Evolutionary conservation across 148 eudicot species (phyloP).

Genomic region (Cornus suecica): DNA sequence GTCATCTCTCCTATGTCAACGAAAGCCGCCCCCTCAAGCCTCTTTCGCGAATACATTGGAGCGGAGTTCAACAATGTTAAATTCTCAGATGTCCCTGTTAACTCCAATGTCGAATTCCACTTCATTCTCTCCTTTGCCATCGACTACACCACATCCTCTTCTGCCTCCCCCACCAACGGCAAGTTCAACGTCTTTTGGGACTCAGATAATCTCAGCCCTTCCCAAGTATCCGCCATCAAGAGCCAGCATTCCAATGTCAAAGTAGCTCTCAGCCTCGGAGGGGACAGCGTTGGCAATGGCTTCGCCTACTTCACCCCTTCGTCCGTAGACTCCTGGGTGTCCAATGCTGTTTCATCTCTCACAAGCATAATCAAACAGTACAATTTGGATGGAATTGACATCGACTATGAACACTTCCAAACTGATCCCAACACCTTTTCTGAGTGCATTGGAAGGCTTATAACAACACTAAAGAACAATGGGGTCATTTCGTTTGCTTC

Average conservation of each 20-base stretch:
- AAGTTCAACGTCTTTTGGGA: constrained; percentile 29
- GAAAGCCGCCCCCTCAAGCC: neutral
- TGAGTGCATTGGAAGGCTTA: constrained; percentile 27
- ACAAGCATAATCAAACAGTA: constrained; percentile 23
- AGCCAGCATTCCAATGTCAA: constrained; percentile 21
- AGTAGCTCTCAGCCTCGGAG: constrained; percentile 31
- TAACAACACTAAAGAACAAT: constrained; percentile 16
- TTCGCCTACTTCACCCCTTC: constrained; percentile 15
- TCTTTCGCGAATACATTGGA: constrained; percentile 26
- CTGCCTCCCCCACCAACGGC: constrained; percentile 30
- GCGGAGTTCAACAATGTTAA: constrained; percentile 14
- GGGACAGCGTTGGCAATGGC: constrained; percentile 20
- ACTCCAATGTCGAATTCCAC: constrained; percentile 21
- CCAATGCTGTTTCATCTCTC: constrained; percentile 29
- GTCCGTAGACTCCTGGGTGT: constrained; percentile 24
- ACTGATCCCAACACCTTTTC: constrained; percentile 20
- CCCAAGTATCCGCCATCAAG: constrained; percentile 21
- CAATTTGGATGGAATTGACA: constrained; percentile 33
- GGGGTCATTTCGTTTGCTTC: constrained; percentile 26
- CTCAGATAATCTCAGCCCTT: constrained; percentile 16
- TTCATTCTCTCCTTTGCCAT: constrained; percentile 28
- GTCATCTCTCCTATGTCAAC: neutral
- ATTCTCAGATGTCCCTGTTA: constrained; percentile 20
- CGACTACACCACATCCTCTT: constrained; percentile 15
- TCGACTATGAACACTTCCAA: constrained; percentile 29